Evolutionary conservation across 306 rosid species (phyloP).

Genomic region (Dryas alaskensis): DNA sequence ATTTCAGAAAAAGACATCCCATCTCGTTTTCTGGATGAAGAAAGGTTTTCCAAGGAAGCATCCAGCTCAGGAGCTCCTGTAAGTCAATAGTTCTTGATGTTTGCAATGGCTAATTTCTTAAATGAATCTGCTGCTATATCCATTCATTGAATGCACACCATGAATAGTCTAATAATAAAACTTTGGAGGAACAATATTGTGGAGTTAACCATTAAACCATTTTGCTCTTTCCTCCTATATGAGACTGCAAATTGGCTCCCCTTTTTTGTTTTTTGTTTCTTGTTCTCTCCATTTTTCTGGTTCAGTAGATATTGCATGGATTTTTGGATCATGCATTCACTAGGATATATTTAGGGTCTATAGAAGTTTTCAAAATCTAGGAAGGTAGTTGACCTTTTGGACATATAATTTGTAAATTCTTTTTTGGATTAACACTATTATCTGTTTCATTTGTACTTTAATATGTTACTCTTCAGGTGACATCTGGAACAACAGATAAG

Average conservation of each 20-base stretch:
- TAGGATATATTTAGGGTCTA: not conserved
- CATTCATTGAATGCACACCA: not conserved
- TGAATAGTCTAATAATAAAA: not conserved
- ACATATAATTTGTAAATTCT: not conserved
- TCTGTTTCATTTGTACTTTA: constrained; percentile 13
- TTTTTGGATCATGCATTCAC: not conserved
- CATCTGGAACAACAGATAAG: constrained; percentile 40
- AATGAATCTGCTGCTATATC: not conserved
- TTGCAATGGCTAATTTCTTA: not conserved
- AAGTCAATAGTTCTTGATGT: constrained; percentile 16
- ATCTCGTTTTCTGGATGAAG: constrained; percentile 60
- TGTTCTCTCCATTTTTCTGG: not conserved
- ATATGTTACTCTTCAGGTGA: constrained; percentile 42
- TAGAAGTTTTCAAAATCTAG: not conserved
- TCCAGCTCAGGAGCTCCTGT: constrained; percentile 71
- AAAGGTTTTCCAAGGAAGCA: constrained; percentile 54
- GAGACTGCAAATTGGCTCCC: not conserved
- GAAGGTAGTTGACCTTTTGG: not conserved
- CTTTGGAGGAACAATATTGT: not conserved
- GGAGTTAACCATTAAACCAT: not conserved
- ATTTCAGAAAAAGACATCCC: constrained; percentile 89
- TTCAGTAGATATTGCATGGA: not conserved
- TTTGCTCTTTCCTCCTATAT: not conserved
- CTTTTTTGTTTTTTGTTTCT: too few species aligned
- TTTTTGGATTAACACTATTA: not conserved